Evolutionary conservation across 1,284 basidiomycete species (phyloP).

Genomic region (Clitocybe nebularis): DNA sequence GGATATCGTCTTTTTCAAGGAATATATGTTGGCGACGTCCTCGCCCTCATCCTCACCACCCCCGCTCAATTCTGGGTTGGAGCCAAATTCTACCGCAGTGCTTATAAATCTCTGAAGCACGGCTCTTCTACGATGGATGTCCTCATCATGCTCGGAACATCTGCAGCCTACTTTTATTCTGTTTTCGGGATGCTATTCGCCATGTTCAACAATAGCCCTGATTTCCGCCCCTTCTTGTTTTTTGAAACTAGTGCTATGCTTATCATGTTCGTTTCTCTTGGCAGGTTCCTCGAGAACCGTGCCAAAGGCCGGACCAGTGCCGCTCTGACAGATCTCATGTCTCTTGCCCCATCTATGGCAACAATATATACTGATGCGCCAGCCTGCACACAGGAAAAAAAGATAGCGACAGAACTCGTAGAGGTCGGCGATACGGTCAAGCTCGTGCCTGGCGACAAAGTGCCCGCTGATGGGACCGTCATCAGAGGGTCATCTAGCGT

Average conservation of each 20-base stretch:
- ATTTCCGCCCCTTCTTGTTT: conserved; percentile 84
- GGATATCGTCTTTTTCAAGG: conserved; percentile 50
- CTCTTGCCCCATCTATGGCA: conserved; percentile 91
- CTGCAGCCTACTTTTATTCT: conserved; percentile 92
- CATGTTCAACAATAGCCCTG: conserved; percentile 58
- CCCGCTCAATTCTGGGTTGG: conserved; percentile 95
- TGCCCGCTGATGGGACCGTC: conserved; percentile 94
- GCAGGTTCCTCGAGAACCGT: conserved; percentile 92
- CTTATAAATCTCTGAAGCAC: conserved; percentile 90
- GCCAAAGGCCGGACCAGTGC: conserved; percentile 98
- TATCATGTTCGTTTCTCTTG: conserved; percentile 95
- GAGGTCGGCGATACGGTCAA: conserved; percentile 94
- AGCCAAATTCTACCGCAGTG: conserved; percentile 81
- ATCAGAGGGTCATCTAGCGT: conserved; percentile 82
- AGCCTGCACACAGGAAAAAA: conserved; percentile 79
- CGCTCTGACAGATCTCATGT: conserved; percentile 94
- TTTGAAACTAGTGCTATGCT: conserved; percentile 99
- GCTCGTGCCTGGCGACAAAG: conserved; percentile 93
- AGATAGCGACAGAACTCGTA: conserved; percentile 91
- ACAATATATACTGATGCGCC: conserved; percentile 89
- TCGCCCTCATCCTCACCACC: conserved; percentile 82
- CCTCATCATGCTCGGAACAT: conserved; percentile 92
- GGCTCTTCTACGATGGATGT: conserved; percentile 95
- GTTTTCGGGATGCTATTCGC: conserved; percentile 68
- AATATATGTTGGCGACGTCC: conserved; percentile 81